phyloP scores from a whole-genome alignment of 108 stramenopile species.

The Seminavis robusta region DNA sequence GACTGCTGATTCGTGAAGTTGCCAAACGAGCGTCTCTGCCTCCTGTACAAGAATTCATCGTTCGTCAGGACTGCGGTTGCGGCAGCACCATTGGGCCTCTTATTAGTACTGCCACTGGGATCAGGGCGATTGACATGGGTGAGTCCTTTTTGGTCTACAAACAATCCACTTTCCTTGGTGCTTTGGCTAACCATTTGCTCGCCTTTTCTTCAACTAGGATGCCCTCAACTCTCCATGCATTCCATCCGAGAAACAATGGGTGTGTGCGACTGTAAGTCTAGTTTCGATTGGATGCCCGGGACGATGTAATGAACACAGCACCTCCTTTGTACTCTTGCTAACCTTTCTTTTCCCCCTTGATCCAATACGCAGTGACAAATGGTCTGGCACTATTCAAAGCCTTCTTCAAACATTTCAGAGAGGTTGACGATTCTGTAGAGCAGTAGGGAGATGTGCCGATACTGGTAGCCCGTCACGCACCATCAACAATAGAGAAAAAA shows the following conservation, averaged over 20 bases:
- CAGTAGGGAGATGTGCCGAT: conserved; percentile 19
- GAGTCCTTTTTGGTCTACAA: too few relatives aligned
- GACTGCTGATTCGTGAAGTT: conserved; percentile 83
- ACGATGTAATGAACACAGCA: neutral
- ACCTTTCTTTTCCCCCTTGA: neutral
- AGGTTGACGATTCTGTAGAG: conserved; percentile 50
- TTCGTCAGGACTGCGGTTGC: conserved; percentile 93
- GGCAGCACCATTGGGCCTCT: conserved; percentile 97
- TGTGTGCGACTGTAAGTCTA: conserved; percentile 51
- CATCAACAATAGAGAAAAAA: too few relatives aligned
- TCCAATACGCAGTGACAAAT: conserved; percentile 39
- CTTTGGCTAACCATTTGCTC: too few relatives aligned
- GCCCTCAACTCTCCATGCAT: conserved; percentile 97
- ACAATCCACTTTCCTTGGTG: too few relatives aligned
- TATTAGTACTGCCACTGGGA: conserved; percentile 84
- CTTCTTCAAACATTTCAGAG: conserved; percentile 67
- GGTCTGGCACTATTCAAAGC: conserved; percentile 72
- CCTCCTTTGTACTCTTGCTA: neutral
- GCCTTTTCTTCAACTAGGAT: too few relatives aligned
- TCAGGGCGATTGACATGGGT: conserved; percentile 95
- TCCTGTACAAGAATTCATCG: conserved; percentile 89
- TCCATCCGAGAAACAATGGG: conserved; percentile 92
- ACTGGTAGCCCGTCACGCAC: too few relatives aligned
- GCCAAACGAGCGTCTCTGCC: conserved; percentile 62
- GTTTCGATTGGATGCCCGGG: neutral